Evolutionary conservation across 306 rosid genomes (phyloP), one percentile per base, ranked within the genome.

Genomic region (Vigna radiata): DNA sequence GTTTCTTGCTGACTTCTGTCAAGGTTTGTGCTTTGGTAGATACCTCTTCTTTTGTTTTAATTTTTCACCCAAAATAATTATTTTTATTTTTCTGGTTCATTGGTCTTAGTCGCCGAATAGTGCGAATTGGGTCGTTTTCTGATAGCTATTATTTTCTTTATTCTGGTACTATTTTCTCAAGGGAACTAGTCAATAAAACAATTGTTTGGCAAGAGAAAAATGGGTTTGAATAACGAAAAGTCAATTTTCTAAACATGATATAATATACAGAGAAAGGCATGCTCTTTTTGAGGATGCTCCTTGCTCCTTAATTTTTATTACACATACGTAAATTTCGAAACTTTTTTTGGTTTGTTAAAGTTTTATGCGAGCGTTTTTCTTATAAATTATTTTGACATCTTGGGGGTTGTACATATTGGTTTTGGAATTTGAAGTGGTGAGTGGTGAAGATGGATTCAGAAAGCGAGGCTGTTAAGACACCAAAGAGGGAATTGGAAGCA

Each of bases 71-170:
- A 8, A 56, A 67, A 70, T 62, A 79, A 33, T 33, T 4, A 72
- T 36, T 11, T 43, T 54, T 8, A 46, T 81, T 61, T 85, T 73
- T 63, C 72, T 73, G 68, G 78, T 72, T 87, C 83, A 21, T 59
- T 31, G 78, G 87, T 80, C 53, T 76, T 74, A 84, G 70, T 82
- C 75, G 7, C 79, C 3, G 69, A 78, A 74, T 50, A 77, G 43
- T 84, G 88, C 79, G 54, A 75, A 73, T 67, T 74, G 79, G 74
- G 87, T 88, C 86, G 79, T 82, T 88, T 85, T 85, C 91, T 71
- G 72, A 33, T 81, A 60, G 73, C 49, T 85, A 79, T 82, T 58
- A 80, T 80, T 78, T 86, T 73, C 47, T 54, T 70, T 58, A 65
- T 76, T 66, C 68, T 54, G 61, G n/a, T 67, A 19, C 48, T 49